Conservation (phyloP, 768 basidiomycete genomes). For the Termitomyces titanicus region DNA sequence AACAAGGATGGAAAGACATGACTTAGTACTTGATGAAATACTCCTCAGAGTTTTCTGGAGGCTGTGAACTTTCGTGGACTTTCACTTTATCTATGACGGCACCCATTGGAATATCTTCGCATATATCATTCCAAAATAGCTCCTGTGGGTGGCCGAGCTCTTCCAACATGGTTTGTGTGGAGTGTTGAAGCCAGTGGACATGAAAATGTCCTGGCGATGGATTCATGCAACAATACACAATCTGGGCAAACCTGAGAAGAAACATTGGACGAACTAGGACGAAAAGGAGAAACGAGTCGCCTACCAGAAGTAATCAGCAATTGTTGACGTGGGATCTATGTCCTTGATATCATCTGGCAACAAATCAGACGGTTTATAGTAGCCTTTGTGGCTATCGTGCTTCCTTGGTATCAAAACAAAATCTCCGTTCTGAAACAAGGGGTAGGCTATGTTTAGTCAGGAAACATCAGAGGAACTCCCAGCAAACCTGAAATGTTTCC, state of each 20-base stretch:
- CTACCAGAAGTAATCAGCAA: slow-evolving; percentile 68
- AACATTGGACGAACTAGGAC: not conserved
- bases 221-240: slow-evolving; percentile 46
- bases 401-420: slow-evolving; percentile 46
- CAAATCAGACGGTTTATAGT: slow-evolving; percentile 21
- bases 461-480: slow-evolving; percentile 7
- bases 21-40: slow-evolving; percentile 61
- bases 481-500: slow-evolving; percentile 39
- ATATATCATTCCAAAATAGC: slow-evolving; percentile 57
- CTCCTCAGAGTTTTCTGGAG: slow-evolving; percentile 29
- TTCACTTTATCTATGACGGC: slow-evolving; percentile 45
- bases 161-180: slow-evolving; percentile 53
- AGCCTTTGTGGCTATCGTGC: slow-evolving; percentile 20
- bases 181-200: slow-evolving; percentile 75
- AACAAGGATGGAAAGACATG: not conserved
- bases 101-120: slow-evolving; percentile 37
- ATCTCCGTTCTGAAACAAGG: slow-evolving; percentile 54
- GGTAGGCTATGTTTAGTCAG: not conserved
- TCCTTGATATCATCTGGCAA: slow-evolving; percentile 31
- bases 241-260: slow-evolving; percentile 59
- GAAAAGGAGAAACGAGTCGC: not conserved
- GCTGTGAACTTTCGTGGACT: slow-evolving; percentile 32
- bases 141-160: slow-evolving; percentile 64
- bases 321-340: slow-evolving; percentile 32
- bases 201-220: slow-evolving; percentile 43